Evolutionary conservation across 2,329 filamentous ascomycete species (phyloP), one percentile per base, ranked within the genome.

Genomic region (Orbilia brochopaga): DNA sequence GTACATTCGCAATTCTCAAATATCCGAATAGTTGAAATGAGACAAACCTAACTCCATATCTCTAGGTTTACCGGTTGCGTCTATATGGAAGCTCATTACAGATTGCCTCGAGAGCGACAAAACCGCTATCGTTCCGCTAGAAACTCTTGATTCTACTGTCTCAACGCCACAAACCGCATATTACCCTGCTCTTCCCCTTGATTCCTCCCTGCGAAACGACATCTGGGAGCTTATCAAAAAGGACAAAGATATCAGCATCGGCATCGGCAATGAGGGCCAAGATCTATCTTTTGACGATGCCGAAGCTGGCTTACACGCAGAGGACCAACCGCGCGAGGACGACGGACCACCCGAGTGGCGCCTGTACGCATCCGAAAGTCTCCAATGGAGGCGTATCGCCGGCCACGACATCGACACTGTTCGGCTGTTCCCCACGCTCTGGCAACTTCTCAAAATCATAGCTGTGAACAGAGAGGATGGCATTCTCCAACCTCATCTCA

Each of bases 361-460:
- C 7, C 46, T 70, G 7, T 70, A 59, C 17, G 66, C 66, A 48
- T 70, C 66, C 13, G 66, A 70, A 44, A 50, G 54, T n/a, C 50
- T 70, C 13, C 66, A 70, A 60, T 70, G 66, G 66, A 64, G 54
- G 44, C 54, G 66, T 1, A 60, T 70, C 27, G 66, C 66, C 15
- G 66, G 66, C 11, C 66, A 70, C 35, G 66, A 70, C 15, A 59
- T 64, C 37, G 66, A 70, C 24, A 70, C 61, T n/a, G 60, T 70
- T 13, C 66, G 66, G 6, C 44, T 70, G 30, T 70, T 70, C 23
- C 66, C 66, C 10, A 70, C 66, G 1, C 44, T 70, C 13, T 70
- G 66, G 66, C 54, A 70, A 19, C 54, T 70, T 19, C 66, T 70
- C 24, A 70, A 70, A 27, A 70, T 70, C 11, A 70, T 70, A n/a